These are phyloP conservation scores for Colletotrichum musae DNA, from an alignment of 2,329 filamentous ascomycete genomes.

Conservation along the genomic window DNA sequence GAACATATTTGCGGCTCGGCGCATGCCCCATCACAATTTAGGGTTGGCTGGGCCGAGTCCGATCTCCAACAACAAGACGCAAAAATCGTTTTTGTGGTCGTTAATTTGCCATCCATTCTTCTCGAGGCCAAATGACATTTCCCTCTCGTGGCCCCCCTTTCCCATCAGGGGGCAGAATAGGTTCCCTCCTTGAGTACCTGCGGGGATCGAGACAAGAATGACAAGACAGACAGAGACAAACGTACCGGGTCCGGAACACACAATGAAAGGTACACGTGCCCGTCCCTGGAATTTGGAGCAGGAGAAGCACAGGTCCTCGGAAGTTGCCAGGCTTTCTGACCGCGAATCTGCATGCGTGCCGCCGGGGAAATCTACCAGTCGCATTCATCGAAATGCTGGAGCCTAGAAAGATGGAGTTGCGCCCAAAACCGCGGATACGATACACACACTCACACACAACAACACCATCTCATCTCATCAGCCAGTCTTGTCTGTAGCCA, in stretches of 20 bases:
- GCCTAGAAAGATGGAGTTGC: conserved; percentile 38
- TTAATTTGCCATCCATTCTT: too few species aligned
- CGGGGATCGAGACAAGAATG: neutral
- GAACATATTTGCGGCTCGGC: conserved; percentile 23
- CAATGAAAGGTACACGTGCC: conserved; percentile 9
- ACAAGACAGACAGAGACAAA: neutral
- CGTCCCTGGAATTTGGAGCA: conserved; percentile 1
- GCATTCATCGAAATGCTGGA: conserved; percentile 33
- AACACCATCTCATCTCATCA: too few species aligned
- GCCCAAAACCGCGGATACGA: conserved; percentile 28
- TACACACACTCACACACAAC: neutral
- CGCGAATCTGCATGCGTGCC: neutral
- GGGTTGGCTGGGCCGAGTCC: neutral
- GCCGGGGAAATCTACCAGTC: conserved; percentile 23
- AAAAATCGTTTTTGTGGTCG: too few species aligned
- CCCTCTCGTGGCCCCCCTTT: neutral
- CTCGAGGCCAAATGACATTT: too few species aligned
- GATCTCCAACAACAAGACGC: neutral
- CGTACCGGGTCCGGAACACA: neutral
- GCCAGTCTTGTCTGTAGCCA: conserved; percentile 1
- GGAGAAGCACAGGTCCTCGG: conserved; percentile 20
- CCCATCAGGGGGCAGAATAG: too few species aligned
- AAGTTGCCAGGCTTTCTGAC: conserved; percentile 23
- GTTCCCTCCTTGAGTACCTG: neutral
- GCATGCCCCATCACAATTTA: conserved; percentile 11